Evolutionary conservation across 2,329 filamentous ascomycete genomes (phyloP).

Genomic region (Fusarium nematophilum): DNA sequence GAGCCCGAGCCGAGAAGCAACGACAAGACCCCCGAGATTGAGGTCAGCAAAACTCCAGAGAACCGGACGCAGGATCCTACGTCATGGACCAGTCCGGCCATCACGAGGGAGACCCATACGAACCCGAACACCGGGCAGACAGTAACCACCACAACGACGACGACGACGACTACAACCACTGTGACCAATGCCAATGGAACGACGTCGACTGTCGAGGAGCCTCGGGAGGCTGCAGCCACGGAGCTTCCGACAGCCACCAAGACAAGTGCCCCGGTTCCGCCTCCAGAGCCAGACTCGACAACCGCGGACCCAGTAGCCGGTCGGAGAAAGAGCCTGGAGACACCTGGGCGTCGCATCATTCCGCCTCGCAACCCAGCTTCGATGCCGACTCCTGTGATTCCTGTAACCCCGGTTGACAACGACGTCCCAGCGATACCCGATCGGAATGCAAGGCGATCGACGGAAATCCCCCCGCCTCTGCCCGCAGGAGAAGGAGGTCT

Average conservation of each 20-base stretch:
- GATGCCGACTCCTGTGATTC: slow-evolving; percentile 1
- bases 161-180: slow-evolving; percentile 46
- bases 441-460: slow-evolving; percentile 16
- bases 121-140: slow-evolving; percentile 41
- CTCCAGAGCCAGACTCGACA: neutral
- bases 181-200: slow-evolving; percentile 41
- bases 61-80: slow-evolving; percentile 5
- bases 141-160: slow-evolving; percentile 36
- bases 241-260: slow-evolving; percentile 36
- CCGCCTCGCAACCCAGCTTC: slow-evolving; percentile 33
- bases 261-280: slow-evolving; percentile 8
- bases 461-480: slow-evolving; percentile 8
- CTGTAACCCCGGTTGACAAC: neutral
- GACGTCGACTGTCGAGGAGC: slow-evolving; percentile 34
- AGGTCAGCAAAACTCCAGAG: neutral
- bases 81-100: slow-evolving; percentile 16
- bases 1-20: slow-evolving; percentile 23
- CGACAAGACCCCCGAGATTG: slow-evolving; percentile 8
- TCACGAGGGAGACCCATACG: slow-evolving; percentile 28
- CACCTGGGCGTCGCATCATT: slow-evolving; percentile 38
- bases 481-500: slow-evolving; percentile 9
- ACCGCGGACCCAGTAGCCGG: slow-evolving; percentile 11
- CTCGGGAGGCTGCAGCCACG: slow-evolving; percentile 4
- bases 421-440: slow-evolving; percentile 32
- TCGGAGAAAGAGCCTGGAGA: slow-evolving; percentile 39